phyloP scores from a whole-genome alignment of 495 filamentous ascomycete genomes.

The Xylaria longipes region DNA sequence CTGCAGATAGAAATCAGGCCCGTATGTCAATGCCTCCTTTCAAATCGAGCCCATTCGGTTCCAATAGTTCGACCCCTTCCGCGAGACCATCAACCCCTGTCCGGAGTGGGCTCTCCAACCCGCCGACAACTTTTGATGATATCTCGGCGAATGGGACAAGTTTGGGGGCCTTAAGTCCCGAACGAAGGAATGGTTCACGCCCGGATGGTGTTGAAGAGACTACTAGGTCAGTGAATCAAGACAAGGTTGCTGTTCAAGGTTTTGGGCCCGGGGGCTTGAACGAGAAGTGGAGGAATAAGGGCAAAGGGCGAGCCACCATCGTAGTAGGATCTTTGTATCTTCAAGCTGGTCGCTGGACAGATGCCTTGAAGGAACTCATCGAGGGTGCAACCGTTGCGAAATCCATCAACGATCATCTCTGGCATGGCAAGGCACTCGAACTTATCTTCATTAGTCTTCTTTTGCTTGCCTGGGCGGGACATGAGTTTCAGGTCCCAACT shows the following conservation, averaged over 20 bases:
- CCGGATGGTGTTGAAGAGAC: conserved; percentile 43
- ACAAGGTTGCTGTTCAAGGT: conserved; percentile 82
- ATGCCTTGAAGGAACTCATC: conserved; percentile 84
- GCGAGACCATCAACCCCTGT: conserved; percentile 60
- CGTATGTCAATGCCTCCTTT: conserved; percentile 77
- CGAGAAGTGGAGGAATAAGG: conserved; percentile 81
- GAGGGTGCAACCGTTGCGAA: conserved; percentile 81
- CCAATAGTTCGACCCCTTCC: conserved; percentile 55
- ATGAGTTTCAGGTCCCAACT: conserved; percentile 81
- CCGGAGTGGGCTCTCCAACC: conserved; percentile 57
- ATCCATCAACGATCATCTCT: conserved; percentile 86
- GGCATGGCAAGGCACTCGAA: conserved; percentile 96
- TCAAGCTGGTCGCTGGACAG: conserved; percentile 84
- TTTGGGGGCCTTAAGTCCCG: conserved; percentile 42
- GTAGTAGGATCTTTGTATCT: conserved; percentile 87
- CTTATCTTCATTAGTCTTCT: conserved; percentile 81
- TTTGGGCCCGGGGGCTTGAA: conserved; percentile 75
- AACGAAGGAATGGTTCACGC: conserved; percentile 38
- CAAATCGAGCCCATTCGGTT: conserved; percentile 42
- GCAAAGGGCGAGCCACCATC: conserved; percentile 79
- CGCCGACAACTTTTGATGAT: conserved; percentile 76
- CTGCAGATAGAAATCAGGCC: conserved; percentile 53
- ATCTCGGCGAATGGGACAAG: conserved; percentile 54
- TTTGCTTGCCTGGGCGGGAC: conserved; percentile 81
- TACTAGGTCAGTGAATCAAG: conserved; percentile 64